Evolutionary conservation across 2,329 filamentous ascomycete genomes (phyloP).

Genomic region (Mycocentrospora acerina): DNA sequence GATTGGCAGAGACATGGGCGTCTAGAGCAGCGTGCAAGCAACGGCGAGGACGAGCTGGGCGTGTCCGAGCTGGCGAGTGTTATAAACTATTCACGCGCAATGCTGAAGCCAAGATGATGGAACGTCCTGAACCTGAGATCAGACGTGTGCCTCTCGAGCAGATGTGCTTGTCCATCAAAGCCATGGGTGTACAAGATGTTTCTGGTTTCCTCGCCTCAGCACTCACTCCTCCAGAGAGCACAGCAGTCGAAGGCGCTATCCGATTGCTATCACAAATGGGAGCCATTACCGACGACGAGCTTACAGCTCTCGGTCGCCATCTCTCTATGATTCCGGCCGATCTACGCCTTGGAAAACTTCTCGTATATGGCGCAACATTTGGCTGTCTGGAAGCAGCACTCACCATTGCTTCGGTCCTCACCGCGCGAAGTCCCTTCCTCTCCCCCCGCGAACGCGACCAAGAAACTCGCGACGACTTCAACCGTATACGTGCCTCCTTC

Average conservation of each 20-base stretch:
- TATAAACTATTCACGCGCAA: constrained; percentile 93
- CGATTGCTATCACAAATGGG: constrained; percentile 80
- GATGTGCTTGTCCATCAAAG: constrained; percentile 88
- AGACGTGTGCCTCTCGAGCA: constrained; percentile 90
- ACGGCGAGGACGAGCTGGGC: constrained; percentile 85
- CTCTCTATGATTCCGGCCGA: constrained; percentile 95
- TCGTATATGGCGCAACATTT: constrained; percentile 94
- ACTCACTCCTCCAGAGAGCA: constrained; percentile 81
- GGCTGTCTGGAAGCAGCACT: constrained; percentile 87
- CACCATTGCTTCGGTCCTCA: constrained; percentile 89
- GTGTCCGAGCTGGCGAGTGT: constrained; percentile 86
- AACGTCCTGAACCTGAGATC: constrained; percentile 91
- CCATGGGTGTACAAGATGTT: constrained; percentile 88
- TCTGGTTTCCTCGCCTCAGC: constrained; percentile 79
- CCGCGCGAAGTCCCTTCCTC: constrained; percentile 81
- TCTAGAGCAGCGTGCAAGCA: constrained; percentile 94
- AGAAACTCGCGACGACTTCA: constrained; percentile 78
- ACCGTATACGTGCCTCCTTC: constrained; percentile 74
- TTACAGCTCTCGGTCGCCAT: constrained; percentile 89
- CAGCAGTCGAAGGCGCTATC: constrained; percentile 84
- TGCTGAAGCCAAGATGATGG: constrained; percentile 80
- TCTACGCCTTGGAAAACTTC: constrained; percentile 86
- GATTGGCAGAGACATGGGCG: constrained; percentile 92
- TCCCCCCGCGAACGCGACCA: constrained; percentile 81
- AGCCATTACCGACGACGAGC: constrained; percentile 78